A percentile compares a stretch with the other conserved stretches of the same genome.
Conservation (phyloP, 2,329 filamentous ascomycete genomes). For the Claviceps citrina region DNA sequence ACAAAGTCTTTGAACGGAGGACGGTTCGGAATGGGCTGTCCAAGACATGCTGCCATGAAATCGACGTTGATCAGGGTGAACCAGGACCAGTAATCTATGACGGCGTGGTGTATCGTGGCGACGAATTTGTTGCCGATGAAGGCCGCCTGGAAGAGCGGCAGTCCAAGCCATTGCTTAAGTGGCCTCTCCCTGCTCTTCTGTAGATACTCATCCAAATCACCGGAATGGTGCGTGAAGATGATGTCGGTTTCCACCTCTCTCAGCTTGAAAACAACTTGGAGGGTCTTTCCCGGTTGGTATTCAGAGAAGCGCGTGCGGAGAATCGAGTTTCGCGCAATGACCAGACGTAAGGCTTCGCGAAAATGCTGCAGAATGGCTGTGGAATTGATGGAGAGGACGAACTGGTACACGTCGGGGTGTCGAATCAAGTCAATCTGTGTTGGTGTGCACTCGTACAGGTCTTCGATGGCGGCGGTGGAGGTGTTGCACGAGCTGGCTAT, state of each 20-base stretch:
- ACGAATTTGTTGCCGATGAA: not conserved
- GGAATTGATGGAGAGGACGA: not conserved
- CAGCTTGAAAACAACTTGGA: not conserved
- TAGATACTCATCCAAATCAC: not conserved
- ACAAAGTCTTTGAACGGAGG: slow-evolving; percentile 4
- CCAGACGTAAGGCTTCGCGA: not conserved
- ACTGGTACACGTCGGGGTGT: not conserved
- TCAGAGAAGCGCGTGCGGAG: not conserved
- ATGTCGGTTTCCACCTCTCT: not conserved
- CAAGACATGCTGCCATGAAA: not conserved
- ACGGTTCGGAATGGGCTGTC: not conserved
- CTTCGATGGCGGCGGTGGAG: not conserved
- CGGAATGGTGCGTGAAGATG: not conserved
- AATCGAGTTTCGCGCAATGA: not conserved
- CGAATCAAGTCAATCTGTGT: not conserved
- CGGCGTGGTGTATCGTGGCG: slow-evolving; percentile 1
- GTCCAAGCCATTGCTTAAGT: not conserved
- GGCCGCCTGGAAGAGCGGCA: not conserved
- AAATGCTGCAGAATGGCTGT: not conserved
- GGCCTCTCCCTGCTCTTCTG: not conserved
- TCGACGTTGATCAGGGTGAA: not conserved
- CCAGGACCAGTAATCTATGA: slow-evolving; percentile 4
- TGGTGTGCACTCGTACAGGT: slow-evolving; percentile 1
- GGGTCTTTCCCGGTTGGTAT: not conserved
- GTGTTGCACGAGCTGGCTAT: slow-evolving; percentile 1